phyloP scores from a whole-genome alignment of 2,329 filamentous ascomycete species.

The Pseudopyricularia javanii region DNA sequence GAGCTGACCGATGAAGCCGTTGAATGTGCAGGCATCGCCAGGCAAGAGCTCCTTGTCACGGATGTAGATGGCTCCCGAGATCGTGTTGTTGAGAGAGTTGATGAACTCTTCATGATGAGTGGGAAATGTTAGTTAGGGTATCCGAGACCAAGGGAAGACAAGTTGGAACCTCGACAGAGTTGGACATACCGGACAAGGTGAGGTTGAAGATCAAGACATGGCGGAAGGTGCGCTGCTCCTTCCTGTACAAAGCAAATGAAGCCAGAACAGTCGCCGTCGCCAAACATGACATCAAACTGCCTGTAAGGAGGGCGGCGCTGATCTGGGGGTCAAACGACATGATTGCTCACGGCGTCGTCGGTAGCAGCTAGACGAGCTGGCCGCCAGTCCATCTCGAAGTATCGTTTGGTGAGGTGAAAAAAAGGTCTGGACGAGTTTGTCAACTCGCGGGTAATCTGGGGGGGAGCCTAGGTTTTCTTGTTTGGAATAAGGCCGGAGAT shows the following conservation, averaged over 20 bases:
- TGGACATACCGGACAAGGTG: slow-evolving; percentile 11
- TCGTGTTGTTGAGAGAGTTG: slow-evolving; percentile 27
- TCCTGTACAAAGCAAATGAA: slow-evolving; percentile 6
- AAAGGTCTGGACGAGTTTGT: no score
- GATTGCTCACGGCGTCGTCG: not conserved
- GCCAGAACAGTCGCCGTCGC: slow-evolving; percentile 7
- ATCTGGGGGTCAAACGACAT: not conserved
- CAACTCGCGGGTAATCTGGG: no score
- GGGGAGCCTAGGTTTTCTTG: no score
- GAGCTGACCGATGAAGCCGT: slow-evolving; percentile 31
- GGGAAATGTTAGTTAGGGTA: not conserved
- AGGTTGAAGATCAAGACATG: slow-evolving; percentile 12
- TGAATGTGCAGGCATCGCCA: slow-evolving; percentile 22
- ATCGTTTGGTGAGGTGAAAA: no score
- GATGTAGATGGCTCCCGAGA: slow-evolving; percentile 24
- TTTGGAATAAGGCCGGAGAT: no score
- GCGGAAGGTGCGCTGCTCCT: slow-evolving; percentile 11
- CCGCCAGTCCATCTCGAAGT: not conserved
- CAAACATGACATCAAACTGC: slow-evolving; percentile 7
- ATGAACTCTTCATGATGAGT: slow-evolving; percentile 18
- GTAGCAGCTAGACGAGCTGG: not conserved
- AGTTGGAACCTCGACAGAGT: not conserved
- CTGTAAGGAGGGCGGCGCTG: slow-evolving; percentile 6
- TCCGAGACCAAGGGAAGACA: no score
- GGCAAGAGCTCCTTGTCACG: slow-evolving; percentile 12